Conservation (phyloP, 179 eudicot species). For the Camellia oleifera region DNA sequence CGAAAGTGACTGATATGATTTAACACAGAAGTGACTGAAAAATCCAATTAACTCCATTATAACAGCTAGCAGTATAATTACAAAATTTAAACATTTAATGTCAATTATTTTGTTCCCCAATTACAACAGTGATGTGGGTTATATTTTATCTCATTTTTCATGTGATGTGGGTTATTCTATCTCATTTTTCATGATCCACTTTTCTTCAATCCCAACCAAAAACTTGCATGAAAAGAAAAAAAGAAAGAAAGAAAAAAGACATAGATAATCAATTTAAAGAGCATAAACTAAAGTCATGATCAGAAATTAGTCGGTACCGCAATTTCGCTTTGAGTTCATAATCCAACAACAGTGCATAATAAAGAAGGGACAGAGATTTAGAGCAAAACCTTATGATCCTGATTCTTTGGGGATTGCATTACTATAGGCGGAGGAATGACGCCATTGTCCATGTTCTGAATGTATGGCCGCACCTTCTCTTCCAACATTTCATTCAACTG, state of each 20-base stretch:
- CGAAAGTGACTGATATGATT: too few species aligned
- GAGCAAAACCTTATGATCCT: slow-evolving; percentile 42
- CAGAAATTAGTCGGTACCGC: not conserved
- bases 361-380: not conserved
- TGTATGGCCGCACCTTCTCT: slow-evolving; percentile 72
- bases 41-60: too few species aligned
- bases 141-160: not conserved
- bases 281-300: not conserved
- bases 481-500: slow-evolving; percentile 81
- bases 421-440: slow-evolving; percentile 72
- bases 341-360: not conserved
- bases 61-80: too few species aligned
- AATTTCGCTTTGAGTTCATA: too few species aligned
- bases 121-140: not conserved
- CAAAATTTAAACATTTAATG: not conserved
- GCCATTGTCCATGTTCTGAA: slow-evolving; percentile 50
- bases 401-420: slow-evolving; percentile 38
- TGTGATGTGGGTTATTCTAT: not conserved
- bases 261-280: not conserved
- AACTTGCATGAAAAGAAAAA: not conserved
- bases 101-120: not conserved
- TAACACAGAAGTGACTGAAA: too few species aligned
- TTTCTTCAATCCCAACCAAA: not conserved
- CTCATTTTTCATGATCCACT: not conserved
- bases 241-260: not conserved